Evolutionary conservation across 306 rosid species (phyloP).

Genomic region (Sesbania bispinosa): DNA sequence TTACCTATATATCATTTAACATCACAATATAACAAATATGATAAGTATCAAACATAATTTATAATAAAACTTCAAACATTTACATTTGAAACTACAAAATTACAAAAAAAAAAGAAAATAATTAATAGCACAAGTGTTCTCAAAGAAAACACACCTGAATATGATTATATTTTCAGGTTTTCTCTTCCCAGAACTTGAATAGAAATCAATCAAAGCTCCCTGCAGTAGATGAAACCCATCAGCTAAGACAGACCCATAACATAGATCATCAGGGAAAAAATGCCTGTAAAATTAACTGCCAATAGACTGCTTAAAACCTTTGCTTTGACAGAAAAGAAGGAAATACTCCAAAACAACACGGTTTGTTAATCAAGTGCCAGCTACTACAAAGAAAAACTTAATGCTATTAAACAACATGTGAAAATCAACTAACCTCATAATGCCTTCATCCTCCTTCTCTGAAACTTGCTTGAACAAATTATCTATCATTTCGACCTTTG

Average conservation of each 20-base stretch:
- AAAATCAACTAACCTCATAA: conserved; percentile 53
- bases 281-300: not conserved
- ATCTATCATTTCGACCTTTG: conserved; percentile 92
- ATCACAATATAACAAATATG: not conserved
- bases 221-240: conserved; percentile 38
- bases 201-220: conserved; percentile 91
- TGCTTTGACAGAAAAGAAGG: not conserved
- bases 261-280: not conserved
- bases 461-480: conserved; percentile 63
- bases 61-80: not conserved
- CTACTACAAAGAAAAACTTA: not conserved
- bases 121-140: not conserved
- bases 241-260: not conserved
- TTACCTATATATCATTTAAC: not conserved
- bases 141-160: conserved; percentile 58
- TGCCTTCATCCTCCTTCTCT: conserved; percentile 84
- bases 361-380: not conserved
- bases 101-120: not conserved
- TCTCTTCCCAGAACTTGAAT: conserved; percentile 69
- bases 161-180: conserved; percentile 93
- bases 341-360: not conserved
- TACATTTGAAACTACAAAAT: not conserved
- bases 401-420: not conserved
- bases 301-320: not conserved
- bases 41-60: not conserved